Evolutionary conservation across 179 eudicot species (phyloP).

Genomic region (Carnegiea gigantea): DNA sequence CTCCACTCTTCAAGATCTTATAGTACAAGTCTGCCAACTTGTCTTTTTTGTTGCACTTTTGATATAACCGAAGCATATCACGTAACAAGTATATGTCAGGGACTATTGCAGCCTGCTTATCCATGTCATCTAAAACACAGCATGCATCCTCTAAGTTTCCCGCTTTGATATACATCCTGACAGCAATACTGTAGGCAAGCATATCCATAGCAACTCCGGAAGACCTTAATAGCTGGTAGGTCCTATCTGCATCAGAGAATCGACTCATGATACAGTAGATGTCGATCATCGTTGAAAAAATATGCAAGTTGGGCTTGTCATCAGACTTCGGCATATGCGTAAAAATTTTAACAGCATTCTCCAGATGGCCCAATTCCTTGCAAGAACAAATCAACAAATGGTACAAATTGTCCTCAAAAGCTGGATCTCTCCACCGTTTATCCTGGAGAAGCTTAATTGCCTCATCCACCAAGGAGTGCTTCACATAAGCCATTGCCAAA

Average conservation of each 20-base stretch:
- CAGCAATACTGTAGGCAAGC: slow-evolving; percentile 70
- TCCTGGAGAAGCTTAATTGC: slow-evolving; percentile 56
- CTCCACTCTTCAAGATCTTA: slow-evolving; percentile 56
- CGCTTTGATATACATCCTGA: slow-evolving; percentile 81
- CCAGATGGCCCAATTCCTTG: slow-evolving; percentile 67
- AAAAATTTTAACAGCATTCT: slow-evolving; percentile 67
- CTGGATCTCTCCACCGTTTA: slow-evolving; percentile 69
- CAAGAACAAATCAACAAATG: slow-evolving; percentile 89
- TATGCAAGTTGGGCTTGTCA: slow-evolving; percentile 70
- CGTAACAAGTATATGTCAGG: slow-evolving; percentile 80
- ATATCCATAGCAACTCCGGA: slow-evolving; percentile 63
- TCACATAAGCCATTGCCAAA: slow-evolving; percentile 84
- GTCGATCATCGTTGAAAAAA: slow-evolving; percentile 83
- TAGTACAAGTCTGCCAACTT: slow-evolving; percentile 70
- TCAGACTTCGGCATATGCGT: slow-evolving; percentile 58
- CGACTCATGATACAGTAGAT: slow-evolving; percentile 62
- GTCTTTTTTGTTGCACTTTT: slow-evolving; percentile 51
- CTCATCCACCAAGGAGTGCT: slow-evolving; percentile 59
- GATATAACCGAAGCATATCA: slow-evolving; percentile 90
- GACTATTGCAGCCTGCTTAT: slow-evolving; percentile 54
- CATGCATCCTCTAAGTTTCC: slow-evolving; percentile 64
- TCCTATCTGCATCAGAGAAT: slow-evolving; percentile 66
- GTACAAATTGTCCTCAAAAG: slow-evolving; percentile 80
- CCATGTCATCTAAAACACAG: slow-evolving; percentile 62
- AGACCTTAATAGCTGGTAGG: slow-evolving; percentile 50